Conservation (phyloP, 1,284 basidiomycete species). For the Cutaneotrichosporon arboriforme region DNA sequence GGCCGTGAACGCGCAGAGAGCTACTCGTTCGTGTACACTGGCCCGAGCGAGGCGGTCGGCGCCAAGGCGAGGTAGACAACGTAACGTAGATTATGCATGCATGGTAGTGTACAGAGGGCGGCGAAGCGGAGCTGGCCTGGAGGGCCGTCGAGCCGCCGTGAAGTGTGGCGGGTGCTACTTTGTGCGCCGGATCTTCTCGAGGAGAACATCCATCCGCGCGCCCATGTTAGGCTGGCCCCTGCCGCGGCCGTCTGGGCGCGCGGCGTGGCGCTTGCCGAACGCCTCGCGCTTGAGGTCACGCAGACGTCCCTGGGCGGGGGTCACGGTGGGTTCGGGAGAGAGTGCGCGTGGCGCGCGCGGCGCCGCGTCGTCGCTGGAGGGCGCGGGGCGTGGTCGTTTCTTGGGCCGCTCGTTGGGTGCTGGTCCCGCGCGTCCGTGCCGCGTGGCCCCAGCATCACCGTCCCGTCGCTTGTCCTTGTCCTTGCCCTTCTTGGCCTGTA, state of each 20-base stretch:
- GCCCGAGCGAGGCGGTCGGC: slow-evolving; percentile 11
- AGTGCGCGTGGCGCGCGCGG: slow-evolving; percentile 9
- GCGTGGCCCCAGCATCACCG: background rate
- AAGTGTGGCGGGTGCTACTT: slow-evolving; percentile 7
- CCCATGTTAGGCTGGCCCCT: slow-evolving; percentile 49
- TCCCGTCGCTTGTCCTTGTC: background rate
- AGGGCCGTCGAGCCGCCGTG: too few relatives aligned
- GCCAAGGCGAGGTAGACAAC: slow-evolving; percentile 4
- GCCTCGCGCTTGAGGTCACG: slow-evolving; percentile 38
- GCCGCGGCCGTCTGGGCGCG: slow-evolving; percentile 2
- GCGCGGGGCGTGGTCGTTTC: background rate
- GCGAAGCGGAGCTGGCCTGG: too few relatives aligned
- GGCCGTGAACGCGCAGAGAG: slow-evolving; percentile 13
- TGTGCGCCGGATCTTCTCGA: slow-evolving; percentile 47
- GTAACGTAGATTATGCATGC: background rate
- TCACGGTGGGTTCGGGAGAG: too few relatives aligned
- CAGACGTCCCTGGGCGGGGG: slow-evolving; percentile 7
- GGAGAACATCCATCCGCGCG: slow-evolving; percentile 46
- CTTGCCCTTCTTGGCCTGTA: background rate
- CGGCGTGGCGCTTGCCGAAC: slow-evolving; percentile 26
- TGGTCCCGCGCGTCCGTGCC: background rate
- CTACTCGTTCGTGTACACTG: slow-evolving; percentile 13
- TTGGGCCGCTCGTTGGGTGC: background rate
- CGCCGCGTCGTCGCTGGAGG: slow-evolving; percentile 4
- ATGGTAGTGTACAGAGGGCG: background rate